Evolutionary conservation across 768 basidiomycete species (phyloP).

Genomic region (Suillus spraguei): DNA sequence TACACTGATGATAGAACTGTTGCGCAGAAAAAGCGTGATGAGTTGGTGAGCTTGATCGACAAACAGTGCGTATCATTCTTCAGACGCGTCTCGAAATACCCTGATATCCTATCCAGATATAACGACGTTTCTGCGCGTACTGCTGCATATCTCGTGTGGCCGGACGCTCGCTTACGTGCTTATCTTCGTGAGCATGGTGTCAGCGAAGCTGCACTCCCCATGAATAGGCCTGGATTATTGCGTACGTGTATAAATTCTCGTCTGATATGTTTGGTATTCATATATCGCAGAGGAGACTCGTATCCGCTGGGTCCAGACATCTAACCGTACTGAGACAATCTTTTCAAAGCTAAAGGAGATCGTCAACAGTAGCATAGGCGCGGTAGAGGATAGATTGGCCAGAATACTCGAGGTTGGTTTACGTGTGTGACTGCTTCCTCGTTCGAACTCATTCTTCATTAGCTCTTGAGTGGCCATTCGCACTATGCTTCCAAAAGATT

Average conservation of each 20-base stretch:
- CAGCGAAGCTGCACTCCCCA: slow-evolving; percentile 67
- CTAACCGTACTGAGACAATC: slow-evolving; percentile 55
- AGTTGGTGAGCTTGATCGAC: slow-evolving; percentile 72
- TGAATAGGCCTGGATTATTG: slow-evolving; percentile 72
- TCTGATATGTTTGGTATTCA: slow-evolving; percentile 1
- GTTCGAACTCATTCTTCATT: not conserved
- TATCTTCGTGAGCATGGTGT: slow-evolving; percentile 82
- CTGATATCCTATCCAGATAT: slow-evolving; percentile 43
- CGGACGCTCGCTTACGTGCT: slow-evolving; percentile 88
- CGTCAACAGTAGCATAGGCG: slow-evolving; percentile 66
- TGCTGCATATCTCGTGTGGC: slow-evolving; percentile 83
- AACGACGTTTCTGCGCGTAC: slow-evolving; percentile 47
- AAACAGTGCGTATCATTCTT: slow-evolving; percentile 53
- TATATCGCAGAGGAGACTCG: slow-evolving; percentile 65
- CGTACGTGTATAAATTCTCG: slow-evolving; percentile 42
- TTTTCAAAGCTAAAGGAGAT: slow-evolving; percentile 66
- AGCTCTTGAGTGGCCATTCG: slow-evolving; percentile 44
- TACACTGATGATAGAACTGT: slow-evolving; percentile 56
- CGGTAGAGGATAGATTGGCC: slow-evolving; percentile 76
- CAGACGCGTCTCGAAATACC: not conserved
- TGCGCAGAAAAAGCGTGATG: slow-evolving; percentile 67
- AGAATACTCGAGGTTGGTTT: slow-evolving; percentile 39
- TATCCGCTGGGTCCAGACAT: slow-evolving; percentile 75
- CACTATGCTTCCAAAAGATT: slow-evolving; percentile 31
- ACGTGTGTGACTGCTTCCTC: not conserved